Percentiles rank a stretch among this genome's conserved stretches.
Evolutionary conservation across 257 asterid species (phyloP).

Genomic region (Nicotiana sylvestris): DNA sequence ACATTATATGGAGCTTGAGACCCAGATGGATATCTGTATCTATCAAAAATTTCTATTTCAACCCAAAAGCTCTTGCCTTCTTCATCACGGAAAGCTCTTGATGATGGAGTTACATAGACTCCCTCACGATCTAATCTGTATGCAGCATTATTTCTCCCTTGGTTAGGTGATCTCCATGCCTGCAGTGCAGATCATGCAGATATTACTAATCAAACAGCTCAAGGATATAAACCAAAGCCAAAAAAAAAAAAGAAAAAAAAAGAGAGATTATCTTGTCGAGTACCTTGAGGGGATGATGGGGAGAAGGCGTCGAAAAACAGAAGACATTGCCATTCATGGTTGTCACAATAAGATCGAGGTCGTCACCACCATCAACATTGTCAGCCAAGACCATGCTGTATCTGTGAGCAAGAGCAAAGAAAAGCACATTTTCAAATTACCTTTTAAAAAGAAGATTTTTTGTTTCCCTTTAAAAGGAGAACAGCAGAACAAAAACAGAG

Average conservation of each 20-base stretch:
- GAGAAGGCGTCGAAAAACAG: constrained; percentile 96
- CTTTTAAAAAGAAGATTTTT: not conserved
- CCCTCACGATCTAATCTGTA: constrained; percentile 73
- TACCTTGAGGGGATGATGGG: constrained; percentile 98
- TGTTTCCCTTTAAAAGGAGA: not conserved
- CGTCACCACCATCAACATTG: constrained; percentile 98
- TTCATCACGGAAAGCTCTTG: constrained; percentile 94
- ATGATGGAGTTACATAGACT: constrained; percentile 75
- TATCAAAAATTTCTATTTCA: constrained; percentile 83
- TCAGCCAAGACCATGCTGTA: constrained; percentile 99
- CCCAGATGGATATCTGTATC: constrained; percentile 83
- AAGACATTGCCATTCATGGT: constrained; percentile 99
- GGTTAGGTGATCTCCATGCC: constrained; percentile 89
- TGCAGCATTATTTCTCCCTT: constrained; percentile 90
- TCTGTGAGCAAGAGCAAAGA: constrained; percentile 41
- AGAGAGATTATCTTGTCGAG: constrained; percentile 8
- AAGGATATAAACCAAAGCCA: constrained; percentile 1
- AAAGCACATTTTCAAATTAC: not conserved
- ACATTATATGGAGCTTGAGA: constrained; percentile 94
- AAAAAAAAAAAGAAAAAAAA: not conserved
- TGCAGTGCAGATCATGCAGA: constrained; percentile 28
- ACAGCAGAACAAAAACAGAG: constrained; percentile 1
- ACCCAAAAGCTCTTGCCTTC: constrained; percentile 97
- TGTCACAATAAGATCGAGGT: constrained; percentile 93
- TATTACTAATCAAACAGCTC: constrained; percentile 12